Evolutionary conservation across 2,329 filamentous ascomycete genomes (phyloP), one percentile per base, ranked within the genome.

Genomic region (Neospermospora avenae): DNA sequence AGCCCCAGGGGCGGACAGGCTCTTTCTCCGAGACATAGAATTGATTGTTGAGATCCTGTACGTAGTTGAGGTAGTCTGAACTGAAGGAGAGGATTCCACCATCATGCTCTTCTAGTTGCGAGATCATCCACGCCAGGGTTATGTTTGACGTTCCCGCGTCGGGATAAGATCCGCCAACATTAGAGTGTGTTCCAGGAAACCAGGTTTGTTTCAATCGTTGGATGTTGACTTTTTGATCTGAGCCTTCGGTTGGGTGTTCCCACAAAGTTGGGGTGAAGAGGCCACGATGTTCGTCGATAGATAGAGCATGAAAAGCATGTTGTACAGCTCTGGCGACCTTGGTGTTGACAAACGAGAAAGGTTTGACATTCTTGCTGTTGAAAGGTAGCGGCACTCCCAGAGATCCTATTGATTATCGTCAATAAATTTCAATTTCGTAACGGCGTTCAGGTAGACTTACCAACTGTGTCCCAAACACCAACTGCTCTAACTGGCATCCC

Each of bases 381-480:
- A 59, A 65, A 2, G 46, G 49, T 16, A 61, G 13, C 25, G 65
- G 67, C 42, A 68, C 62, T 52, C 66, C 66, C 16, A 69, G 59
- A 18, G 67, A 28, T 55, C 67, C 66, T 67, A 24, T 57, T 52
- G 41, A 35, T 34, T 13, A 48, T 11, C 73, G 71, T 2, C 7
- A 37, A 18, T 37, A 10, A 13, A 11, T 5, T 2, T 22, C 34
- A 31, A 8, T n/a, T 7, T 51, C 7, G 4, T 2, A 48, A 11
- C 28, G 10, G 11, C 4, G 14, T 1, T 3, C 11, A 8, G n/a
- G 18, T 2, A 13, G 31, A 18, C 61, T 31, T 61, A 65, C 78
- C 78, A 31, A 81, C 79, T 0, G 78, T 81, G 63, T 81, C 78
- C 75, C 76, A 81, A 14, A 80, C 78, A 8, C 74, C 78, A 52